Evolutionary conservation across 768 basidiomycete species (phyloP).

Genomic region (Mycena rosella): DNA sequence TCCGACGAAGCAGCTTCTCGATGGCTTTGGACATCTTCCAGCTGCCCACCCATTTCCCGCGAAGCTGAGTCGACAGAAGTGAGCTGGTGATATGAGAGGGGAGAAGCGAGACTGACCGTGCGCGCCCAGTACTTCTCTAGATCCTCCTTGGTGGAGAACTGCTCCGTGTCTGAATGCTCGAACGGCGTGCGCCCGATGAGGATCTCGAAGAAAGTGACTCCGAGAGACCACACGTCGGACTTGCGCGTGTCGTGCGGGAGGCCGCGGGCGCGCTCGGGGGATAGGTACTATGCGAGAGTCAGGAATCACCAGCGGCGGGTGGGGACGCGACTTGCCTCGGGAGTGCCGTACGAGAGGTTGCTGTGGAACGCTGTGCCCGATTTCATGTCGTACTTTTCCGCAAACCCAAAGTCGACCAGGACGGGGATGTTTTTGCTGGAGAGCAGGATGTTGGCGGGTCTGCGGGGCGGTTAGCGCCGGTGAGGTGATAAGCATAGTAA

Average conservation of each 20-base stretch:
- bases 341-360: constrained; percentile 90
- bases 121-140: constrained; percentile 89
- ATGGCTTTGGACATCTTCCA: constrained; percentile 76
- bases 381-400: constrained; percentile 82
- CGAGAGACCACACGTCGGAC: constrained; percentile 89
- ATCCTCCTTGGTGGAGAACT: constrained; percentile 83
- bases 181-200: constrained; percentile 94
- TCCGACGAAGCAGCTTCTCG: constrained; percentile 78
- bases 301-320: constrained; percentile 17
- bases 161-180: constrained; percentile 83
- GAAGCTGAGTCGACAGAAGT: constrained; percentile 57
- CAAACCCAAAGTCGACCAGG: constrained; percentile 97
- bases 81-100: not conserved
- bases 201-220: constrained; percentile 95
- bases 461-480: constrained; percentile 44
- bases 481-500: constrained; percentile 11
- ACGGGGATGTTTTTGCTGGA: constrained; percentile 84
- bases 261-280: constrained; percentile 91
- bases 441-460: constrained; percentile 94
- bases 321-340: constrained; percentile 69
- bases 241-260: constrained; percentile 94
- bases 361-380: constrained; percentile 81
- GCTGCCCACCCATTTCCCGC: constrained; percentile 89
- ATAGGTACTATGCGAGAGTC: constrained; percentile 74
- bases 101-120: constrained; percentile 61